phyloP scores from a whole-genome alignment of 345 rosid species.

The Populus pruinosa region DNA sequence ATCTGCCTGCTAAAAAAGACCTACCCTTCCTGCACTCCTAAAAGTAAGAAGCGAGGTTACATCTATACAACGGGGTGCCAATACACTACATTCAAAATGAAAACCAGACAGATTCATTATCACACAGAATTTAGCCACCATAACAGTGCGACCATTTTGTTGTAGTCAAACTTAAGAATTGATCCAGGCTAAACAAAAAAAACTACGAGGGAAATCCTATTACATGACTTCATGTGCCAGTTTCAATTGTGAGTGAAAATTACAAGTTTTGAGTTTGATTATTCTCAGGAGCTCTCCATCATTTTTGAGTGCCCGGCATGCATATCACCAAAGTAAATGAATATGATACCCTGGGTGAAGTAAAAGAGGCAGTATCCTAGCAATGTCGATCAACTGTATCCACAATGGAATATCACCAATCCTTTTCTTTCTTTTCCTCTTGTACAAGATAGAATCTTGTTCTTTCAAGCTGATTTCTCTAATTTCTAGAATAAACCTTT shows the following conservation, averaged over 20 bases:
- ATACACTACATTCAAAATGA: background rate
- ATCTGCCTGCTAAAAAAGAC: background rate
- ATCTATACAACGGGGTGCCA: background rate
- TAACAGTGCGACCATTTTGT: background rate
- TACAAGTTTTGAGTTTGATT: background rate
- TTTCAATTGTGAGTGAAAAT: background rate
- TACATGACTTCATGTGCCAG: background rate
- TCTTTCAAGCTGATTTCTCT: background rate
- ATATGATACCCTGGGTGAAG: background rate
- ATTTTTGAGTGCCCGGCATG: background rate
- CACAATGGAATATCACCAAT: background rate
- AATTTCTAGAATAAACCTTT: background rate
- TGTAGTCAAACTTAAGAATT: background rate
- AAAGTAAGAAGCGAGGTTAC: background rate
- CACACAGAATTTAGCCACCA: background rate
- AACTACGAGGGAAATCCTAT: background rate
- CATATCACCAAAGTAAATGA: background rate
- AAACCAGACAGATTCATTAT: background rate
- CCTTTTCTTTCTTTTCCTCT: background rate
- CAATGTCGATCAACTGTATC: background rate
- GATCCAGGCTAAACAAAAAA: background rate
- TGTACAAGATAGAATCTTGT: background rate
- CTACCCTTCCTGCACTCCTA: background rate
- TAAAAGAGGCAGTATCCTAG: background rate
- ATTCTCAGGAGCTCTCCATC: background rate